A percentile compares a stretch with the other conserved stretches of the same genome.
phyloP scores from a whole-genome alignment of 345 rosid genomes.

The Eutrema heterophyllum region DNA sequence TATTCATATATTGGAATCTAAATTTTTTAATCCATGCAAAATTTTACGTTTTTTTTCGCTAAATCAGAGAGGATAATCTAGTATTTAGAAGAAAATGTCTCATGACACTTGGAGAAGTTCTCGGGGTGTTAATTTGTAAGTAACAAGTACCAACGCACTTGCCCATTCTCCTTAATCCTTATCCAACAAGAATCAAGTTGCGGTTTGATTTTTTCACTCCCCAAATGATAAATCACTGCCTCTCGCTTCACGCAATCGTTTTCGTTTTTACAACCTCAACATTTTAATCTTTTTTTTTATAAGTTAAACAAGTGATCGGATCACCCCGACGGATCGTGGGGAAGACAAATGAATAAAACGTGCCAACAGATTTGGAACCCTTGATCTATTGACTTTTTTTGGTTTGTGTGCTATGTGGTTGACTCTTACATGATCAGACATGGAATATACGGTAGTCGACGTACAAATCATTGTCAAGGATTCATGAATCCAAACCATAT shows the following conservation, averaged over 20 bases:
- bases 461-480: constrained; percentile 13
- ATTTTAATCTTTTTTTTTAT: background rate
- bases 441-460: constrained; percentile 22
- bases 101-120: constrained; percentile 30
- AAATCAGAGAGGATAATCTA: background rate
- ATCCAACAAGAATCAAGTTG: constrained; percentile 26
- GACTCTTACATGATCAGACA: constrained; percentile 21
- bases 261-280: constrained; percentile 12
- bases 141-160: constrained; percentile 14
- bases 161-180: constrained; percentile 13
- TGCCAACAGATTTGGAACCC: background rate
- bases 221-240: background rate
- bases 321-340: constrained; percentile 14
- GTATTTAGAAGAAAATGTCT: background rate
- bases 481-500: constrained; percentile 22
- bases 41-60: background rate
- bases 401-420: background rate
- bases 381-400: background rate
- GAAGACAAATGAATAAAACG: constrained; percentile 14
- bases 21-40: background rate
- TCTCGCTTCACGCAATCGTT: constrained; percentile 15
- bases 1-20: background rate
- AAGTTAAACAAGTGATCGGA: background rate
- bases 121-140: background rate
- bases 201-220: constrained; percentile 17